These are phyloP conservation scores for Fusarium vanettenii DNA, from an alignment of 2,329 filamentous ascomycete genomes.

Conservation along the genomic window DNA sequence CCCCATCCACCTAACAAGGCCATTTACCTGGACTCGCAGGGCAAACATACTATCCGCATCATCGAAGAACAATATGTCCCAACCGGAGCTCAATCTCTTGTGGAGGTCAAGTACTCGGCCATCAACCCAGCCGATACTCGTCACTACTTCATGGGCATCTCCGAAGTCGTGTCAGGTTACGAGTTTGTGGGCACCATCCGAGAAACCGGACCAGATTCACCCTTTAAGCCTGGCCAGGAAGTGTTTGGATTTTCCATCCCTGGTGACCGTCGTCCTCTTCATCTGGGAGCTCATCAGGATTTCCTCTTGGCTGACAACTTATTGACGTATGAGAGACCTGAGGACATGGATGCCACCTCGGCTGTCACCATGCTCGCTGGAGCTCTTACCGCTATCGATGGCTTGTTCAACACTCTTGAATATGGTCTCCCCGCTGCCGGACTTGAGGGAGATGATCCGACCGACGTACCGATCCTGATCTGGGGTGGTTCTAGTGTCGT, in stretches of 20 bases:
- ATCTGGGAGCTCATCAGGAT: slow-evolving; percentile 26
- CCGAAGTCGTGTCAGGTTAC: slow-evolving; percentile 14
- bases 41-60: neutral
- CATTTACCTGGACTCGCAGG: neutral
- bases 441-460: neutral
- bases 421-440: neutral
- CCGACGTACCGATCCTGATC: slow-evolving; percentile 36
- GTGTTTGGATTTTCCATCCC: slow-evolving; percentile 17
- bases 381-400: neutral
- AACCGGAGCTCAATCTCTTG: neutral
- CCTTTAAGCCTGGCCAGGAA: slow-evolving; percentile 5
- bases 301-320: slow-evolving; percentile 16
- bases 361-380: neutral
- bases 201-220: neutral
- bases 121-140: slow-evolving; percentile 32
- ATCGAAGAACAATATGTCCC: slow-evolving; percentile 2
- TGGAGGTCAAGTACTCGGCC: slow-evolving; percentile 27
- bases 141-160: slow-evolving; percentile 13
- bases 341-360: neutral
- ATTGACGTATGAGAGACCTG: neutral
- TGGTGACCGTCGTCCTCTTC: slow-evolving; percentile 6
- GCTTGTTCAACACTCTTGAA: slow-evolving; percentile 5
- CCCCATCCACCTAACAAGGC: neutral
- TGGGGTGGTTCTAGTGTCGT: slow-evolving; percentile 53
- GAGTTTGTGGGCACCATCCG: slow-evolving; percentile 16